These are phyloP conservation scores for Kurtzmaniella quercitrusa DNA, from an alignment of 1,139 yeast species.

Conservation along the genomic window DNA sequence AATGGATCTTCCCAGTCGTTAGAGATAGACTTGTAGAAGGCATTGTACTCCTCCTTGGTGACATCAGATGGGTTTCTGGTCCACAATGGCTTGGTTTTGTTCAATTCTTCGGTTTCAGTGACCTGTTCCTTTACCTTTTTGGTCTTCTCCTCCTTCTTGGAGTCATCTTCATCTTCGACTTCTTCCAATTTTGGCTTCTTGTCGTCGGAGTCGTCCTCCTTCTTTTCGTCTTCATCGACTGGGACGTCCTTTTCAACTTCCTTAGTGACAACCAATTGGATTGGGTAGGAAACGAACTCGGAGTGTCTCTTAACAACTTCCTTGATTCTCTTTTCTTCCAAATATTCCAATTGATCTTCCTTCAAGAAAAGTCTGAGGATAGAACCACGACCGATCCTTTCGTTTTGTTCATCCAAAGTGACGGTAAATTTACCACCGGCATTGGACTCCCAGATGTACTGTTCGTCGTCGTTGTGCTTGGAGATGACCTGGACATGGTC, in stretches of 20 bases:
- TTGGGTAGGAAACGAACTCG: conserved; percentile 98
- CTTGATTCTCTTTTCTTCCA: conserved; percentile 99
- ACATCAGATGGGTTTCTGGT: conserved; percentile 98
- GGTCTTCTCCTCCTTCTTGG: conserved; percentile 66
- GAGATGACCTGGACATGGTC: conserved; percentile 98
- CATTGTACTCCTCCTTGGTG: conserved; percentile 97
- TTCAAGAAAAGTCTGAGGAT: conserved; percentile 92
- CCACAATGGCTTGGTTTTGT: conserved; percentile 99
- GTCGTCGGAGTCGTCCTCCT: conserved; percentile 48
- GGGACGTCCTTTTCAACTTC: conserved; percentile 97
- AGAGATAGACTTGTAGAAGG: conserved; percentile 98
- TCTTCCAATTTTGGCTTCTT: conserved; percentile 64
- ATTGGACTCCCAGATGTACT: conserved; percentile 99
- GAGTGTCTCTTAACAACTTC: conserved; percentile 99
- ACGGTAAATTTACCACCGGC: conserved; percentile 99
- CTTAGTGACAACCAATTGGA: conserved; percentile 96
- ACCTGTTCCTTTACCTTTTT: conserved; percentile 83
- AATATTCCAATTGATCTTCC: conserved; percentile 98
- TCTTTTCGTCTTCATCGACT: conserved; percentile 58
- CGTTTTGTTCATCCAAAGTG: conserved; percentile 82
- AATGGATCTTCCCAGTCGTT: conserved; percentile 99
- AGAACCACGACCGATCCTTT: conserved; percentile 92
- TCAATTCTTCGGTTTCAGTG: conserved; percentile 91
- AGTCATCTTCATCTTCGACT: conserved; percentile 61
- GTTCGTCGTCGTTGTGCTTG: conserved; percentile 98